These are phyloP conservation scores for Cicer judaicum DNA, from an alignment of 306 rosid species.

Conservation along the genomic window DNA sequence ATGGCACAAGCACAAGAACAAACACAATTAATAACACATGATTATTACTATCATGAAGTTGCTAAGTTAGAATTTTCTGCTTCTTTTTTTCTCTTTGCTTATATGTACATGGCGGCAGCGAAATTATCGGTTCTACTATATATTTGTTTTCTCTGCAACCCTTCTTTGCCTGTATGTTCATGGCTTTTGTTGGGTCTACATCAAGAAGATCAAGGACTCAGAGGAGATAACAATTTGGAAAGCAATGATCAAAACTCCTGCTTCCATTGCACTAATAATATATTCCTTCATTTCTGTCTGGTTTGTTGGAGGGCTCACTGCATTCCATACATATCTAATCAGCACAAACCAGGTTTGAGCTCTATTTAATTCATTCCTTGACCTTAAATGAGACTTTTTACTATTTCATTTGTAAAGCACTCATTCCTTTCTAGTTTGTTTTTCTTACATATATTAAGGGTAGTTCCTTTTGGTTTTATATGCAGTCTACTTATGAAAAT, in stretches of 20 bases:
- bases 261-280: constrained; percentile 65
- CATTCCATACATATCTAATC: constrained; percentile 75
- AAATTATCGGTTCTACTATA: constrained; percentile 76
- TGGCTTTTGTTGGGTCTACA: constrained; percentile 79
- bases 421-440: constrained; percentile 24
- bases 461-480: constrained; percentile 36
- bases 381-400: constrained; percentile 5
- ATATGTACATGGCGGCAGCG: constrained; percentile 59
- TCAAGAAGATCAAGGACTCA: constrained; percentile 59
- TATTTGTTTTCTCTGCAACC: constrained; percentile 66
- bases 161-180: constrained; percentile 70
- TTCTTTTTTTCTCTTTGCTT: constrained; percentile 21
- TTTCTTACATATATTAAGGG: neutral
- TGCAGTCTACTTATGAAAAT: constrained; percentile 82
- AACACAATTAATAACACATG: neutral
- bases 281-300: constrained; percentile 64
- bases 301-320: constrained; percentile 78
- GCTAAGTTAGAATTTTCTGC: constrained; percentile 10
- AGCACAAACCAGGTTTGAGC: constrained; percentile 71
- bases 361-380: constrained; percentile 24
- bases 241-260: constrained; percentile 74
- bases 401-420: constrained; percentile 14
- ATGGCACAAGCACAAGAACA: constrained; percentile 14
- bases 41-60: constrained; percentile 33
- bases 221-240: constrained; percentile 64